These are phyloP conservation scores for Anastatica hierochuntica DNA, from an alignment of 345 rosid genomes.

Conservation along the genomic window DNA sequence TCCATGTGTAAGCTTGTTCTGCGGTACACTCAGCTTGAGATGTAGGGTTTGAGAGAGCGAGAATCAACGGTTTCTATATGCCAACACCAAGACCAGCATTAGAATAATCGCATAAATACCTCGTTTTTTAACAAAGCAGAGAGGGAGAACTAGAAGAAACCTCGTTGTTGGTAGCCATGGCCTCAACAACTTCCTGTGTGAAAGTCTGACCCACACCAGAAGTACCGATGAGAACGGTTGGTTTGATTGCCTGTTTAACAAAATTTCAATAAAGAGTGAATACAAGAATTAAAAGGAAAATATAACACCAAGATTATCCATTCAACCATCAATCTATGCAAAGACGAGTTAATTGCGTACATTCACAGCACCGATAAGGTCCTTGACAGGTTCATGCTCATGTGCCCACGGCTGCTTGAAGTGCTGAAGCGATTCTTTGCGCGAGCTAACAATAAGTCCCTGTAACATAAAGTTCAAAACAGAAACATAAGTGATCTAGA, in stretches of 20 bases:
- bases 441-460: slow-evolving; percentile 84
- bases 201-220: slow-evolving; percentile 93
- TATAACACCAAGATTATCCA: background rate
- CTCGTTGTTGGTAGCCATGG: slow-evolving; percentile 85
- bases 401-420: slow-evolving; percentile 98
- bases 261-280: background rate
- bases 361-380: slow-evolving; percentile 65
- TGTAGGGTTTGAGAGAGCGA: slow-evolving; percentile 93
- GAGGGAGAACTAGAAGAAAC: slow-evolving; percentile 23
- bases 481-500: background rate
- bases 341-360: slow-evolving; percentile 27
- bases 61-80: slow-evolving; percentile 77
- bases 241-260: slow-evolving; percentile 66
- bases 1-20: slow-evolving; percentile 95
- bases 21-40: slow-evolving; percentile 98
- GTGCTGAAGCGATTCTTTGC: slow-evolving; percentile 82
- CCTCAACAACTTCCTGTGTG: slow-evolving; percentile 82
- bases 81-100: slow-evolving; percentile 8
- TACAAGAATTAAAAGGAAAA: background rate
- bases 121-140: background rate
- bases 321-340: background rate
- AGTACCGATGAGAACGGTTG: slow-evolving; percentile 89
- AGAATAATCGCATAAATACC: background rate
- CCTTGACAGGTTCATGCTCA: slow-evolving; percentile 63
- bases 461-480: slow-evolving; percentile 21